Percentiles rank a stretch among this genome's conserved stretches.
Evolutionary conservation across 352 stramenopile genomes (phyloP).

Genomic region (Globisporangium irregulare): DNA sequence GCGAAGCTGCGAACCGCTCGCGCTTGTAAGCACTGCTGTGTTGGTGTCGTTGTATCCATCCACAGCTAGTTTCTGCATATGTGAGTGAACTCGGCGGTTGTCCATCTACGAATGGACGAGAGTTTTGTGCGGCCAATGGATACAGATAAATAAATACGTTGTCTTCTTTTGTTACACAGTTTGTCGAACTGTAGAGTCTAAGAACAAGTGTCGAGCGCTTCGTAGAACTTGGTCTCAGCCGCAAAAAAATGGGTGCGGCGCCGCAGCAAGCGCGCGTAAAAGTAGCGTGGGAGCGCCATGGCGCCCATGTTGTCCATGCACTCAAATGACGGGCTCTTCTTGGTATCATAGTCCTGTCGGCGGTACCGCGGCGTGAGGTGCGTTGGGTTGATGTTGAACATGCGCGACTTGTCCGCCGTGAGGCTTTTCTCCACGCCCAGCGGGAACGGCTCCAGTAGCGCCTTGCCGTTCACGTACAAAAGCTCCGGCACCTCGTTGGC

Average conservation of each 20-base stretch:
- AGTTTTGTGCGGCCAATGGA: neutral
- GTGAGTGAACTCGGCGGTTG: neutral
- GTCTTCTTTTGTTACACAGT: neutral
- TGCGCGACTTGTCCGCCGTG: neutral
- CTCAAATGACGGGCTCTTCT: conserved; percentile 32
- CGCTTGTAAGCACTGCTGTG: conserved; percentile 24
- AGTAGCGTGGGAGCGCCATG: conserved; percentile 29
- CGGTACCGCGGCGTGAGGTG: conserved; percentile 14
- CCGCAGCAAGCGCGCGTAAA: conserved; percentile 36
- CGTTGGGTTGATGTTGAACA: neutral
- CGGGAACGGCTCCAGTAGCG: neutral
- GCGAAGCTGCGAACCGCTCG: conserved; percentile 17
- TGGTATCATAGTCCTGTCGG: conserved; percentile 47
- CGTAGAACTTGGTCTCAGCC: conserved; percentile 37
- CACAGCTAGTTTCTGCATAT: neutral
- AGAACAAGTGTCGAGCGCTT: conserved; percentile 24
- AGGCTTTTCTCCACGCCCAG: neutral
- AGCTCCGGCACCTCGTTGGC: neutral
- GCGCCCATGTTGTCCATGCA: conserved; percentile 45
- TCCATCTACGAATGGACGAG: neutral
- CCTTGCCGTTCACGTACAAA: neutral
- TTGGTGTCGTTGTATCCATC: neutral
- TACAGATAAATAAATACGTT: neutral
- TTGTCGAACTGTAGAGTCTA: neutral
- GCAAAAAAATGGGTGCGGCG: conserved; percentile 46